Evolutionary conservation across 371 early-diverging fungal genomes (phyloP), one percentile per base, ranked within the genome.

Genomic region (Saksenaea oblongispora): DNA sequence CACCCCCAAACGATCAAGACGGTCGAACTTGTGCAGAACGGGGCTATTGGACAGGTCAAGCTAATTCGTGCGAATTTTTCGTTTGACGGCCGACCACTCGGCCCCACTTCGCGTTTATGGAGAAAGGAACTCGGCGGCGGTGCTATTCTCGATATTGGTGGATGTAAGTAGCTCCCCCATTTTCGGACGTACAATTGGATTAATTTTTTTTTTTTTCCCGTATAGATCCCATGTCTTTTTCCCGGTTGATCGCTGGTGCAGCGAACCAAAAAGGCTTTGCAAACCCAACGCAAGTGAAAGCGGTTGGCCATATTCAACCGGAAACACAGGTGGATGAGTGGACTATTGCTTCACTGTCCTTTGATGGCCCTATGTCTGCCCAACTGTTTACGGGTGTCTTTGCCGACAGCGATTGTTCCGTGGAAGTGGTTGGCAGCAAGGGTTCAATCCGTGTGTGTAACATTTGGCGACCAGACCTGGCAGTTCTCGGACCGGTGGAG

Each of bases 321-420:
- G 74, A 77, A 10, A 79, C 77, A 5, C 59, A 79, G 26, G 79
- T 82, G 9, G 82, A 82, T 60, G 82, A 82, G 61, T 82, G 75
- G 74, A 59, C 82, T 3, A 69, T 65, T 55, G 82, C 82, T 3
- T 71, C 71, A 11, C 22, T 82, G 36, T 58, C 42, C 1, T 82
- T 82, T 59, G 73, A 72, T n/a, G 59, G 63, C 3, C 41, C 54
- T 14, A 68, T 78, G 7, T 64, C 69, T 3, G 82, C 77, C 11
- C 75, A 76, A 58, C 56, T 82, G 22, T 79, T 79, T 35, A 69
- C 74, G 2, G 77, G 77, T 51, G 66, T 82, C 31, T 75, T 76
- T 67, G 67, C 74, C 7, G 77, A 82, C 57, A 60, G 65, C 9
- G 79, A 82, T 26, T 67, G 67, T 24, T 61, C 60, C 22, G 77